Percentiles rank a stretch among this genome's conserved stretches.
phyloP scores from a whole-genome alignment of 257 asterid species.

The Fraxinus cuspidata region DNA sequence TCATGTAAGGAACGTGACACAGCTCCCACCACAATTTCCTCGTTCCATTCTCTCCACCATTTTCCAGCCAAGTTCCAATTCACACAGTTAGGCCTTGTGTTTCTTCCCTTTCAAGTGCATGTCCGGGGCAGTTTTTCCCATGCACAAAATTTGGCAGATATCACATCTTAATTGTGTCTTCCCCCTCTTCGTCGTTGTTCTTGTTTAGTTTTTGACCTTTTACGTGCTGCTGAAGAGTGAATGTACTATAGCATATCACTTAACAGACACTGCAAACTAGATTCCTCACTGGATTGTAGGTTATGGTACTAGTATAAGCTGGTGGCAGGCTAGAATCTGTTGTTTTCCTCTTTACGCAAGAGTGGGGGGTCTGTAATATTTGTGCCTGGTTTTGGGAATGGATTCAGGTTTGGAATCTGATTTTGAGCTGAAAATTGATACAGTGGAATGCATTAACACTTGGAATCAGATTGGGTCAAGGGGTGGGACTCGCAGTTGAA shows the following conservation, averaged over 20 bases:
- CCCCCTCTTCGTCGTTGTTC: not conserved
- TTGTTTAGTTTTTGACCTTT: not conserved
- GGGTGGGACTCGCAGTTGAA: slow-evolving; percentile 1
- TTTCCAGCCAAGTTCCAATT: slow-evolving; percentile 11
- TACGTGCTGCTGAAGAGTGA: not conserved
- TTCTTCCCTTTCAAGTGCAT: slow-evolving; percentile 54
- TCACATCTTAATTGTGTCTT: slow-evolving; percentile 35
- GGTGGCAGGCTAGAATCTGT: not conserved
- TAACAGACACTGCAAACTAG: too few relatives aligned
- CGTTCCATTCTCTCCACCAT: slow-evolving; percentile 4
- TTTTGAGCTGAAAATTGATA: not conserved
- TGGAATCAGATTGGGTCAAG: not conserved
- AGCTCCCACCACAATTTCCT: slow-evolving; percentile 40
- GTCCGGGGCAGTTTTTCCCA: slow-evolving; percentile 27
- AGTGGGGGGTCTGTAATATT: slow-evolving; percentile 18
- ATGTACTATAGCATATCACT: not conserved
- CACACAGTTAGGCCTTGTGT: slow-evolving; percentile 51
- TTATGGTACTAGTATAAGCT: not conserved
- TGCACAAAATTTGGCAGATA: slow-evolving; percentile 48
- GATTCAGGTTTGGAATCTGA: not conserved
- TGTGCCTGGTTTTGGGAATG: not conserved
- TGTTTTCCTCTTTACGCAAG: slow-evolving; percentile 32
- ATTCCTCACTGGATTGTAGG: not conserved
- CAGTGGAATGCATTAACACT: not conserved
- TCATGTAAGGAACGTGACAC: slow-evolving; percentile 31